Conservation (phyloP, 1,284 basidiomycete genomes). For the Irpex sp. region DNA sequence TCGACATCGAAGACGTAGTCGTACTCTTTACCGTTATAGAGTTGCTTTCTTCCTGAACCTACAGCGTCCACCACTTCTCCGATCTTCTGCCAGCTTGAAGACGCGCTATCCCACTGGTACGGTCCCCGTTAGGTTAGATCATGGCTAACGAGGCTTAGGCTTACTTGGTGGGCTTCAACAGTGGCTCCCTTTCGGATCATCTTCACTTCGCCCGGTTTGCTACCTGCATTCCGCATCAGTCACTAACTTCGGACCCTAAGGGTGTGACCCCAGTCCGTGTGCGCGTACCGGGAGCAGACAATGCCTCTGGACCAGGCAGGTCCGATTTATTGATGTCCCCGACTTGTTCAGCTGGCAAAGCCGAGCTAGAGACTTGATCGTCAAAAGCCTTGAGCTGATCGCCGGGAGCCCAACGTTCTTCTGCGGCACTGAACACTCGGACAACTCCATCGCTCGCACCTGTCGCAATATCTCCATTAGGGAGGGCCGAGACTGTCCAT, state of each 20-base stretch:
- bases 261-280: not conserved
- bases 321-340: constrained; percentile 92
- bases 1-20: constrained; percentile 99
- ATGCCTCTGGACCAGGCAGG: constrained; percentile 81
- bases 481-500: constrained; percentile 85
- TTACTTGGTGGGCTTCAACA: constrained; percentile 87
- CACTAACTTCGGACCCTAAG: not conserved
- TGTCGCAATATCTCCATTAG: constrained; percentile 88
- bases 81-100: constrained; percentile 83
- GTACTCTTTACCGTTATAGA: constrained; percentile 91
- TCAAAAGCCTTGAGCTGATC: constrained; percentile 71
- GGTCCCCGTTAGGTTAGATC: not conserved
- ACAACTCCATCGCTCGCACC: constrained; percentile 88
- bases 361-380: constrained; percentile 66
- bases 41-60: constrained; percentile 82
- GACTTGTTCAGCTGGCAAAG: constrained; percentile 76
- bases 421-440: constrained; percentile 80
- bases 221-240: constrained; percentile 47
- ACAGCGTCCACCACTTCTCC: constrained; percentile 96
- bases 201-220: constrained; percentile 88
- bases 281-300: constrained; percentile 63
- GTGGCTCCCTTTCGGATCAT: constrained; percentile 80
- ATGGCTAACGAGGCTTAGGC: not conserved
- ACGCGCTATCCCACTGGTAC: constrained; percentile 71
- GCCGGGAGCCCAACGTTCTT: constrained; percentile 72